Evolutionary conservation across 495 filamentous ascomycete genomes (phyloP).

Genomic region (Talaromyces adpressus): DNA sequence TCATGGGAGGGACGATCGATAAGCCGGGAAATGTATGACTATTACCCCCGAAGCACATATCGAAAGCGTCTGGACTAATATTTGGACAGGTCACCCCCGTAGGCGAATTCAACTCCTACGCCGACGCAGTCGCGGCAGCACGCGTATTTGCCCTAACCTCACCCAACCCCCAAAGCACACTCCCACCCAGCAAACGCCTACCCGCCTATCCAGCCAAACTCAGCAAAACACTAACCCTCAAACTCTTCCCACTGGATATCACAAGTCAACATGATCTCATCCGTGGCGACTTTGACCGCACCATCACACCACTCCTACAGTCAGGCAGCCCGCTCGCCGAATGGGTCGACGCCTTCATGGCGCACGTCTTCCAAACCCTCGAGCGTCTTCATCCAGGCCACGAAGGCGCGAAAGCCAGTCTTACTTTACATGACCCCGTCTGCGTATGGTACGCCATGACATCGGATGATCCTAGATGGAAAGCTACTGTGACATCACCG

Average conservation of each 20-base stretch:
- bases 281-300: constrained; percentile 49
- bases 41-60: background rate
- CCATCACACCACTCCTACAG: constrained; percentile 39
- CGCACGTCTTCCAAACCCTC: constrained; percentile 69
- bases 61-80: background rate
- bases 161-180: constrained; percentile 56
- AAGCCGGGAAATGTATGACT: constrained; percentile 64
- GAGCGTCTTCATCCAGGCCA: constrained; percentile 47
- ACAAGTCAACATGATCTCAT: constrained; percentile 68
- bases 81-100: constrained; percentile 53
- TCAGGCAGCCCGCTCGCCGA: constrained; percentile 69
- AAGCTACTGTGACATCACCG: constrained; percentile 30
- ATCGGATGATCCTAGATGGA: constrained; percentile 32
- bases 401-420: constrained; percentile 44
- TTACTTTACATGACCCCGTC: constrained; percentile 83
- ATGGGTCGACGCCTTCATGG: constrained; percentile 75
- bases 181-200: constrained; percentile 55
- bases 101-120: constrained; percentile 80
- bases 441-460: constrained; percentile 82
- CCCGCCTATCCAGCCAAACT: constrained; percentile 62
- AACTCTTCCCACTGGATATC: constrained; percentile 83
- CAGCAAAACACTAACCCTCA: constrained; percentile 60
- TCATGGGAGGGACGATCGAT: constrained; percentile 93
- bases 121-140: constrained; percentile 78
- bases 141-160: constrained; percentile 87